phyloP scores from a whole-genome alignment of 495 filamentous ascomycete genomes.

The Thozetella sp. region DNA sequence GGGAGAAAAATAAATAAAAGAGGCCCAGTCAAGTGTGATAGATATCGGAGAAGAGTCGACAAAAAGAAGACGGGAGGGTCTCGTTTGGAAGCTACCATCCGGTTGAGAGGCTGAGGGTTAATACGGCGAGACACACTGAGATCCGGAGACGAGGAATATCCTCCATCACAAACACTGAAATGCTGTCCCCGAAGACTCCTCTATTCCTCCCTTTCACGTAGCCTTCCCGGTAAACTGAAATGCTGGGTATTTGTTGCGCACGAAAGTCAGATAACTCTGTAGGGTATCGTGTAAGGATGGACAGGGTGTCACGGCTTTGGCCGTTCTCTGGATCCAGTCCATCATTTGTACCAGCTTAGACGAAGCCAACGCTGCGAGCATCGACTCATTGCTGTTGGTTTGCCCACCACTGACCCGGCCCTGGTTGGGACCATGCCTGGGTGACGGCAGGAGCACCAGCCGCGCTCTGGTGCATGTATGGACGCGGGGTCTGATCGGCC shows the following conservation, averaged over 20 bases:
- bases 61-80: neutral
- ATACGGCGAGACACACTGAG: neutral
- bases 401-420: constrained; percentile 43
- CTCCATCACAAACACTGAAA: neutral
- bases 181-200: neutral
- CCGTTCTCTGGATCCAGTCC: neutral
- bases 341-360: neutral
- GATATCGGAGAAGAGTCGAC: neutral
- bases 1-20: too few species aligned
- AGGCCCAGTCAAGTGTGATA: too few species aligned
- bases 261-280: neutral
- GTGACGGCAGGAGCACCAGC: constrained; percentile 37
- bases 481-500: constrained; percentile 58
- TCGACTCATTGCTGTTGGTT: constrained; percentile 41
- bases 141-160: neutral
- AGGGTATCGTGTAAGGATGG: neutral
- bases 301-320: neutral
- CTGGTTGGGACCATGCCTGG: constrained; percentile 42
- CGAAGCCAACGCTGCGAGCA: neutral
- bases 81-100: neutral
- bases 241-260: neutral
- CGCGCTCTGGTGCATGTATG: constrained; percentile 57
- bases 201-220: neutral
- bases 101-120: neutral
- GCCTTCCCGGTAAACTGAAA: neutral